phyloP scores from a whole-genome alignment of 352 stramenopile species.

The Globisporangium cystogenes region DNA sequence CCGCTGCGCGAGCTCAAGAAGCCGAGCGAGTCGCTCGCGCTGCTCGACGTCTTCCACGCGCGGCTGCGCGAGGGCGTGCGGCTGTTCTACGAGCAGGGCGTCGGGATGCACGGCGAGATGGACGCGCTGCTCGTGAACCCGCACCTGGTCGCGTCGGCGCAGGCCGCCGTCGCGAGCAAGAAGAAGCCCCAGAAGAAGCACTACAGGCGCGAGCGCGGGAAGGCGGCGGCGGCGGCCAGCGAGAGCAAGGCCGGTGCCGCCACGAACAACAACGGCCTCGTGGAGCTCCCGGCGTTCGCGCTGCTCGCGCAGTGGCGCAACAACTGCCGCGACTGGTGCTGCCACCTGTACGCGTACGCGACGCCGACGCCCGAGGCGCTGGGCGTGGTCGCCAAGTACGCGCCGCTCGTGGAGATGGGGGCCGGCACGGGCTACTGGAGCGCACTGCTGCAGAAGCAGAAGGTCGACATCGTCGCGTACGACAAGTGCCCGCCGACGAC shows the following conservation, averaged over 20 bases:
- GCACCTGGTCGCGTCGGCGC: conserved; percentile 13
- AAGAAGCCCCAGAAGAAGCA: conserved; percentile 64
- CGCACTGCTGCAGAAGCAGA: conserved; percentile 49
- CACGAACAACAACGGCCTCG: conserved; percentile 15
- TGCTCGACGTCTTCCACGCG: conserved; percentile 56
- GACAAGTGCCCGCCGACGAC: conserved; percentile 45
- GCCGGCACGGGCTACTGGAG: conserved; percentile 90
- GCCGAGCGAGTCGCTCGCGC: conserved; percentile 14
- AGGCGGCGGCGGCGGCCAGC: conserved; percentile 5
- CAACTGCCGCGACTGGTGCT: conserved; percentile 74
- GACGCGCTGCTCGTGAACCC: conserved; percentile 51
- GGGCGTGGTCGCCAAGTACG: conserved; percentile 35
- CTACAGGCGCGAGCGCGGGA: conserved; percentile 38
- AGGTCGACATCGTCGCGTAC: conserved; percentile 74
- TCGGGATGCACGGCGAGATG: conserved; percentile 80
- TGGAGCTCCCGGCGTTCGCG: conserved; percentile 57
- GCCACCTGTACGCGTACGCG: conserved; percentile 67
- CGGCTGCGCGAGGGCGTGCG: conserved; percentile 61
- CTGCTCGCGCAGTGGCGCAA: conserved; percentile 70
- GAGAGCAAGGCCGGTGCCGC: conserved; percentile 3
- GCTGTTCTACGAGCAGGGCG: conserved; percentile 72
- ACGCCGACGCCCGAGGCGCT: conserved; percentile 57
- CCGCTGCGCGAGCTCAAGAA: conserved; percentile 22
- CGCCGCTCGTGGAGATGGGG: conserved; percentile 83
- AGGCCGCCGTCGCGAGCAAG: conserved; percentile 30